Conservation (phyloP, 495 filamentous ascomycete genomes). For the Neurospora sp. region DNA sequence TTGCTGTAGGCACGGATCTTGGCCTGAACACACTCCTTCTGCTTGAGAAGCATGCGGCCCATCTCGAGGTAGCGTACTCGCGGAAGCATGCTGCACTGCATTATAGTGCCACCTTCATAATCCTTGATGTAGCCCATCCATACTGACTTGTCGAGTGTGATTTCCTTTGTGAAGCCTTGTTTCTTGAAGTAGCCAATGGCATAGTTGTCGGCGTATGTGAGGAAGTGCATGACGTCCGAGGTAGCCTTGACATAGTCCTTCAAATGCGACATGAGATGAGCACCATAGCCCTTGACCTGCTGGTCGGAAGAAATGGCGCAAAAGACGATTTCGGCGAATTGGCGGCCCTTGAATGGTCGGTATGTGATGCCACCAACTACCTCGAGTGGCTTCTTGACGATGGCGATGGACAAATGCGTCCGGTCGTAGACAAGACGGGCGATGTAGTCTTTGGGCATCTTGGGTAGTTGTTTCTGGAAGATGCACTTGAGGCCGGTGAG, state of each 20-base stretch:
- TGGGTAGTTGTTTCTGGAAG: conserved; percentile 95
- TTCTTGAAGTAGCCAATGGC: conserved; percentile 99
- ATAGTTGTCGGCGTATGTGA: conserved; percentile 98
- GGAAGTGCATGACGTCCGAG: conserved; percentile 93
- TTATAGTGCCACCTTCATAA: conserved; percentile 97
- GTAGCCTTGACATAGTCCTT: conserved; percentile 99
- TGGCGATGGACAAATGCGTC: conserved; percentile 91
- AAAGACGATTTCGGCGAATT: conserved; percentile 97
- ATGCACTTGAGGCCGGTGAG: conserved; percentile 94
- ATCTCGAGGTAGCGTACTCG: conserved; percentile 88
- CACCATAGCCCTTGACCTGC: conserved; percentile 97
- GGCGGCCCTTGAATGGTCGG: conserved; percentile 82
- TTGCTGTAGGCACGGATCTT: conserved; percentile 90
- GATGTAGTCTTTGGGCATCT: conserved; percentile 99
- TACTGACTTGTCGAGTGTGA: conserved; percentile 75
- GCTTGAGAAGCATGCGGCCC: conserved; percentile 92
- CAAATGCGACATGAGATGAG: conserved; percentile 93
- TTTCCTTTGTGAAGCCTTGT: conserved; percentile 97
- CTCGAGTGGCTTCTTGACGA: conserved; percentile 91
- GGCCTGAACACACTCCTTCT: conserved; percentile 86
- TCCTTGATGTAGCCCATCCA: conserved; percentile 99
- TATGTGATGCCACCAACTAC: conserved; percentile 97
- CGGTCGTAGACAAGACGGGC: conserved; percentile 94
- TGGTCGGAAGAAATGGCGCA: conserved; percentile 97
- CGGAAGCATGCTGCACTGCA: conserved; percentile 98